Evolutionary conservation across 306 rosid genomes (phyloP), one percentile per base, ranked within the genome.

Genomic region (Lathyrus sativus): DNA sequence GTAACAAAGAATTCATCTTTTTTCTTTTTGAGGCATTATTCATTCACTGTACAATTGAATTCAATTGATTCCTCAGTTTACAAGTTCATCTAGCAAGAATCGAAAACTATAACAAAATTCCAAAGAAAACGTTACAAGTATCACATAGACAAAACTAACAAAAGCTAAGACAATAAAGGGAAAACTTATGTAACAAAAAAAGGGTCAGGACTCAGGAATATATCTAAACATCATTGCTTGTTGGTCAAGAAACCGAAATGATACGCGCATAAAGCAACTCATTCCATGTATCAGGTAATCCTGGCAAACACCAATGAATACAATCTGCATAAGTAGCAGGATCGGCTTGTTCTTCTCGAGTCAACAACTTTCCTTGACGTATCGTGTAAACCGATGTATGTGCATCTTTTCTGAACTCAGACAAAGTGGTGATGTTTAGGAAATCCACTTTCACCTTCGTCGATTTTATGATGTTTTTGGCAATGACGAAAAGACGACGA

Each of bases 251-350:
- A 7, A 33, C 76, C 9, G 95, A 85, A 9, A 93, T 83, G 44
- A 93, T 85, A 10, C 75, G 90, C 9, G 99, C 50, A 59, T 88
- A 93, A 4, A 93, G 74, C 39, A 93, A 85, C 75, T 93, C 99
- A 8, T 93, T 93, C 99, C 97, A 90, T 2, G 95, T 93, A 75
- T 90, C 97, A 26, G 97, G 99, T 72, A 93, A 64, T 3, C 99
- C 99, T 2, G 97, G 99, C 7, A 93, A 85, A 60, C 98, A 93
- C 99, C 99, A 90, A 45, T 93, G 97, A 65, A 93, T 93, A 45
- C 99, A 93, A 59, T 93, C 97, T 0, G 99, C 99, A 29, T 82
- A 90, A 37, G 81, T 85, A 9, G 83, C 81, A 0, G 97, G 98
- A 57, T 93, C 90, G n/a, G 98, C 85, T 53, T 86, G 87, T 62